Percentiles rank a stretch among this genome's conserved stretches.
phyloP scores from a whole-genome alignment of 495 filamentous ascomycete genomes.

The Aspergillus olivimuriae region DNA sequence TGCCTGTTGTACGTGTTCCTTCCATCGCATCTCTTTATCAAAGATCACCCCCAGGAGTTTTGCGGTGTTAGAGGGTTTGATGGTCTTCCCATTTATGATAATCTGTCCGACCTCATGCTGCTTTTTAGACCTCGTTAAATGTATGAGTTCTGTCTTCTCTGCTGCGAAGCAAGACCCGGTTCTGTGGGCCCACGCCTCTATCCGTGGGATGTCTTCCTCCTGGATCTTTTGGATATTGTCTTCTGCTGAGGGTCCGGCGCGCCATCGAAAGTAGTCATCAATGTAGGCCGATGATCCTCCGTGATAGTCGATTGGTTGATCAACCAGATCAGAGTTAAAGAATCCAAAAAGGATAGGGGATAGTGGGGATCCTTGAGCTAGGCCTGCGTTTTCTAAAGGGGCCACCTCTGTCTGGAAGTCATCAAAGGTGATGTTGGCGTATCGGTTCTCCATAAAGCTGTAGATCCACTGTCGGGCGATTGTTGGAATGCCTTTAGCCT shows the following conservation, averaged over 20 bases:
- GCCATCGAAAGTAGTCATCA: constrained; percentile 20
- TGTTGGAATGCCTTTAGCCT: too few relatives aligned
- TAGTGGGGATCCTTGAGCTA: constrained; percentile 22
- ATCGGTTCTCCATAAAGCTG: too few relatives aligned
- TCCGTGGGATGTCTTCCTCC: constrained; percentile 16
- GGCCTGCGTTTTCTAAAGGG: constrained; percentile 18
- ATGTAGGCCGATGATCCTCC: constrained; percentile 20
- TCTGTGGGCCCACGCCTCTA: constrained; percentile 12
- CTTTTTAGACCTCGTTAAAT: constrained; percentile 13
- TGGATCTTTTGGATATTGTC: constrained; percentile 16
- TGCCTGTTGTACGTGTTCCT: constrained; percentile 18
- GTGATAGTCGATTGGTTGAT: constrained; percentile 15
- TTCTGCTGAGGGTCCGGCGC: constrained; percentile 12
- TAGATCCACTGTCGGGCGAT: too few relatives aligned
- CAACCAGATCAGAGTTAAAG: constrained; percentile 22
- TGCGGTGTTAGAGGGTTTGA: constrained; percentile 10
- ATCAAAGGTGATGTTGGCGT: too few relatives aligned
- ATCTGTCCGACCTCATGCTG: constrained; percentile 9
- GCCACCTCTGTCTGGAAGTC: too few relatives aligned
- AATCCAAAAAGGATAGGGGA: constrained; percentile 23
- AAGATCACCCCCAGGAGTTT: constrained; percentile 21
- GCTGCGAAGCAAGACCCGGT: constrained; percentile 16
- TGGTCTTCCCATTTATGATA: constrained; percentile 6
- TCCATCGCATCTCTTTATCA: constrained; percentile 15
- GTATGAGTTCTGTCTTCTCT: constrained; percentile 23